Conservation (phyloP, 2,329 filamentous ascomycete species). For the Sphaerostilbella broomeana region DNA sequence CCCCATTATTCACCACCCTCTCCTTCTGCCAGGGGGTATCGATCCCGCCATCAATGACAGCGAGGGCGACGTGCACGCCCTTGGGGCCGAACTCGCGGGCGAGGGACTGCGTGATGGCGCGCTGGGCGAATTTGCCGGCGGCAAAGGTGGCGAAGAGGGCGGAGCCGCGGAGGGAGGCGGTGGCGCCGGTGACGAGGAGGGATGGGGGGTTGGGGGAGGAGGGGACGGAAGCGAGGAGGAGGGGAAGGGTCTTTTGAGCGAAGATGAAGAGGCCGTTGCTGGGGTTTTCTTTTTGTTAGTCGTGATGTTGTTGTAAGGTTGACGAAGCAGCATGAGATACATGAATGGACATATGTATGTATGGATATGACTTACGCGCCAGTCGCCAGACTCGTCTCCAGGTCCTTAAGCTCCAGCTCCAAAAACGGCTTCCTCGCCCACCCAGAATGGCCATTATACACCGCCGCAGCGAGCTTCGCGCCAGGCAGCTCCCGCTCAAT, state of each 20-base stretch:
- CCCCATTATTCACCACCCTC: slow-evolving; percentile 36
- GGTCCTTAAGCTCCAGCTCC: slow-evolving; percentile 45
- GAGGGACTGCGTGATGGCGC: slow-evolving; percentile 67
- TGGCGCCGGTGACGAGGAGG: slow-evolving; percentile 81
- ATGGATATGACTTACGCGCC: slow-evolving; percentile 40
- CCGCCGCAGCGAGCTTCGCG: slow-evolving; percentile 53
- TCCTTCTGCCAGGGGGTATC: slow-evolving; percentile 67
- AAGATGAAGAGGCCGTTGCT: slow-evolving; percentile 70
- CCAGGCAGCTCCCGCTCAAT: slow-evolving; percentile 54
- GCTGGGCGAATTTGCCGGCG: slow-evolving; percentile 70
- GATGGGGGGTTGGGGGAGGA: slow-evolving; percentile 60
- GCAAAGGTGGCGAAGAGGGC: slow-evolving; percentile 66
- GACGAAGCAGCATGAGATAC: too few relatives aligned
- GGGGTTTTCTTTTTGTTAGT: neutral
- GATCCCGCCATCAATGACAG: slow-evolving; percentile 79
- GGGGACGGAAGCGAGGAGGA: slow-evolving; percentile 56
- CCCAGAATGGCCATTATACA: slow-evolving; percentile 60
- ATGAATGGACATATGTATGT: neutral
- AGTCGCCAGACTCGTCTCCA: slow-evolving; percentile 38
- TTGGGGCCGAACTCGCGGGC: slow-evolving; percentile 78
- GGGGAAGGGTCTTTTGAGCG: slow-evolving; percentile 62
- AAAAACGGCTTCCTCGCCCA: slow-evolving; percentile 52
- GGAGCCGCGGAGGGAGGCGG: slow-evolving; percentile 68
- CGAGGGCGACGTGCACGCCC: slow-evolving; percentile 77
- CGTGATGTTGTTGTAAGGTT: neutral